Percentiles rank a stretch among this genome's conserved stretches.
Conservation (phyloP, 805 yeast species). For the Pichia exigua region DNA sequence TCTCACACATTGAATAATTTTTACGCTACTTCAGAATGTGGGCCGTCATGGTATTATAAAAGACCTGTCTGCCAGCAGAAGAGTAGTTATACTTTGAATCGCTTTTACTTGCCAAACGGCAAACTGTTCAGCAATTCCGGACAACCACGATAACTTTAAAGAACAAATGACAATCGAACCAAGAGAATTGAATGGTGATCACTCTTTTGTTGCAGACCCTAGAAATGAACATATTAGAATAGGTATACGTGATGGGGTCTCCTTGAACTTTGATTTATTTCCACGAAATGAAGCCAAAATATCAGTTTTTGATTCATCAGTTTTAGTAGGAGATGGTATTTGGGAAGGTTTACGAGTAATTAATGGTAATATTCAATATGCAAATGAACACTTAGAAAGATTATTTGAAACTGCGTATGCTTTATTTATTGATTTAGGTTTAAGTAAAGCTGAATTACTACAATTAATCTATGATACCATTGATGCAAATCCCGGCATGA, state of each 20-base stretch:
- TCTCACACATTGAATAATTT: no score
- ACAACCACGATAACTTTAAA: no score
- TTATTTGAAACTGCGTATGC: conserved; percentile 1
- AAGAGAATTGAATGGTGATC: background rate
- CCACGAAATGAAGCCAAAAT: conserved; percentile 1
- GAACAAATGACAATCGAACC: no score
- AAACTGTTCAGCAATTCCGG: no score
- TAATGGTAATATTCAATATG: conserved; percentile 1
- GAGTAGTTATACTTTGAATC: no score
- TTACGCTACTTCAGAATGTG: no score
- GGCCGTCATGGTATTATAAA: no score
- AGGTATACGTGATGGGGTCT: conserved; percentile 3
- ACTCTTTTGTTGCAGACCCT: background rate
- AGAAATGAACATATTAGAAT: conserved; percentile 1
- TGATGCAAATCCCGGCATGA: conserved; percentile 4
- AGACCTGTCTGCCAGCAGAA: no score
- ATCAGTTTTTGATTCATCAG: conserved; percentile 4
- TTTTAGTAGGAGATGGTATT: conserved; percentile 2
- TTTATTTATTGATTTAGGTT: conserved; percentile 2
- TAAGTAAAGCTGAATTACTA: background rate
- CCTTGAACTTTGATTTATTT: background rate
- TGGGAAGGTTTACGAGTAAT: conserved; percentile 2
- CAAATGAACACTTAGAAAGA: conserved; percentile 2
- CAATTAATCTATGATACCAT: conserved; percentile 2
- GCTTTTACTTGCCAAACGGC: no score